These are phyloP conservation scores for Cochlearia excelsa DNA, from an alignment of 345 rosid species.

Conservation along the genomic window DNA sequence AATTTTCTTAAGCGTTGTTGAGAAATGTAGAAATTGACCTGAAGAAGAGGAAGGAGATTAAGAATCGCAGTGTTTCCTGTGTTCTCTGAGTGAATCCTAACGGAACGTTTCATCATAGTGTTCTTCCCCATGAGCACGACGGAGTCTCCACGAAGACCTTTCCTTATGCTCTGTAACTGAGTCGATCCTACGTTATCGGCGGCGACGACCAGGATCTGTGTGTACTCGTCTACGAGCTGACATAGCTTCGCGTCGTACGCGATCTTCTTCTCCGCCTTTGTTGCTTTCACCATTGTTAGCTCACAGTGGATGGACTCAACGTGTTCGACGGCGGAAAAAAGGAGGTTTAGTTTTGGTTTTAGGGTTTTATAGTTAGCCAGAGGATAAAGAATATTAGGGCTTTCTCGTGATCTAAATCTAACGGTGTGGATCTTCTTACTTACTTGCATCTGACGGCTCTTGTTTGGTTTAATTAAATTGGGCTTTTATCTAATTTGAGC, in stretches of 20 bases:
- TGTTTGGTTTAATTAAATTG: constrained; percentile 4
- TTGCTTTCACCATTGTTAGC: constrained; percentile 35
- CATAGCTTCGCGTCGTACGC: constrained; percentile 77
- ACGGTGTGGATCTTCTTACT: constrained; percentile 13
- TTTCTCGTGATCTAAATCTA: constrained; percentile 24
- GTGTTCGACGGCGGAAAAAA: not conserved
- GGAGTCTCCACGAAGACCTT: constrained; percentile 79
- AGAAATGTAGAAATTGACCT: constrained; percentile 39
- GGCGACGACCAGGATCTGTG: constrained; percentile 63
- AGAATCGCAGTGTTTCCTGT: constrained; percentile 59
- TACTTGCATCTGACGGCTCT: constrained; percentile 13
- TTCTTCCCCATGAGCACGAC: constrained; percentile 86
- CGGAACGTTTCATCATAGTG: constrained; percentile 91
- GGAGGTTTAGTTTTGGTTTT: constrained; percentile 19
- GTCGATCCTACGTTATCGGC: constrained; percentile 88
- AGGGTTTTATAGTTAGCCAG: not conserved
- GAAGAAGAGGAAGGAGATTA: constrained; percentile 73
- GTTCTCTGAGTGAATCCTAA: constrained; percentile 68
- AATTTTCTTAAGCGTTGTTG: not conserved
- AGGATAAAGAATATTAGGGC: constrained; percentile 28
- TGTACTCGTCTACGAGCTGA: constrained; percentile 68
- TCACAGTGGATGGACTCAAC: not conserved
- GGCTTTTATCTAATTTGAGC: constrained; percentile 1
- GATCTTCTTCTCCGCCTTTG: constrained; percentile 75
- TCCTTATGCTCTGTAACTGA: constrained; percentile 78